These are phyloP conservation scores for Akanthomyces dipterigenus DNA, from an alignment of 2,329 filamentous ascomycete species.

Conservation along the genomic window DNA sequence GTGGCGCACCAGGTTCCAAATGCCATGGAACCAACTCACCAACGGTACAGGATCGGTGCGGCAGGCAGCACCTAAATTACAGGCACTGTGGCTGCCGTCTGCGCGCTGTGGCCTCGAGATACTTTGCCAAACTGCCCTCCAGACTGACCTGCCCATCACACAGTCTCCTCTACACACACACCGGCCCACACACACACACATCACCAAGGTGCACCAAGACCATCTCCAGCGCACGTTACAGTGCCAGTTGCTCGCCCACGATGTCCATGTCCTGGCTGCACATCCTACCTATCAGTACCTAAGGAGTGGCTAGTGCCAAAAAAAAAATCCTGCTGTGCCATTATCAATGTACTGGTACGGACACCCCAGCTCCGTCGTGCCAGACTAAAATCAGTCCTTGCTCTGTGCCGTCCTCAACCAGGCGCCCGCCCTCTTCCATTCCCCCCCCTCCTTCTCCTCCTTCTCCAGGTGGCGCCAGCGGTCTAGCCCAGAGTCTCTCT, in stretches of 20 bases:
- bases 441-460: neutral
- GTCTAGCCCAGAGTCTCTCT: constrained; percentile 1
- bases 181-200: no score
- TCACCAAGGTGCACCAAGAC: no score
- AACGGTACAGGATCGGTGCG: neutral
- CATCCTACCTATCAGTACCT: neutral
- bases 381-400: neutral
- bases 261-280: neutral
- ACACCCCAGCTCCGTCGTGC: no score
- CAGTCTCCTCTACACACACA: no score
- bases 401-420: neutral
- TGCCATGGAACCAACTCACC: neutral
- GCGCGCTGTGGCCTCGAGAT: no score
- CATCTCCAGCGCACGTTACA: neutral
- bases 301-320: neutral
- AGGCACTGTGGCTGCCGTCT: no score
- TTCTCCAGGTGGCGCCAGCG: neutral
- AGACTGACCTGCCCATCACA: no score
- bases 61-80: no score
- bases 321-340: neutral
- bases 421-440: neutral
- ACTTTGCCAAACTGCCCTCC: no score
- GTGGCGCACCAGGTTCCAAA: no score
- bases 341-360: no score
- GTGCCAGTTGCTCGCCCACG: neutral